Evolutionary conservation across 257 asterid species (phyloP).

Genomic region (Hygrophila difformis): DNA sequence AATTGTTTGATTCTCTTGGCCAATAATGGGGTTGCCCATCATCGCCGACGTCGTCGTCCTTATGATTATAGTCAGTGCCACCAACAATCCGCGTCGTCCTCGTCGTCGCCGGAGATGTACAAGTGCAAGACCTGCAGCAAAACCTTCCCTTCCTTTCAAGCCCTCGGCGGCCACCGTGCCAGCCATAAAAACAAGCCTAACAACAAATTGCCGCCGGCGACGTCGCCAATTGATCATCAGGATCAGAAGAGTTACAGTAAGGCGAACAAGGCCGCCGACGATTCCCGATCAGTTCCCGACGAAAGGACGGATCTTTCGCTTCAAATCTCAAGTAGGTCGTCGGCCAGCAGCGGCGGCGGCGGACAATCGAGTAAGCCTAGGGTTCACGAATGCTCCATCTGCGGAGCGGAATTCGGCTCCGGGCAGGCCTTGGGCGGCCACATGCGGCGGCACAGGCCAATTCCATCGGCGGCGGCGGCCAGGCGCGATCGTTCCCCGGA

Average conservation of each 20-base stretch:
- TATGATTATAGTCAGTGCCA: too few species aligned
- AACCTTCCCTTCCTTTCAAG: constrained; percentile 77
- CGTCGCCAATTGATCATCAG: neutral
- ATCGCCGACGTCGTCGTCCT: constrained; percentile 11
- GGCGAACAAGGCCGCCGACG: constrained; percentile 26
- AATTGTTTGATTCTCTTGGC: constrained; percentile 74
- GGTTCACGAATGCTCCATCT: constrained; percentile 78
- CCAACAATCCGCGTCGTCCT: constrained; percentile 13
- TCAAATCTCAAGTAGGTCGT: constrained; percentile 22
- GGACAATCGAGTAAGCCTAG: constrained; percentile 21
- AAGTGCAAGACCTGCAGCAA: constrained; percentile 76
- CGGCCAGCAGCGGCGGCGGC: neutral
- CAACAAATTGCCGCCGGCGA: too few species aligned
- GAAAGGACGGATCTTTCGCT: constrained; percentile 38
- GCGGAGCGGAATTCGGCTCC: constrained; percentile 76
- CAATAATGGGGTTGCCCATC: constrained; percentile 28
- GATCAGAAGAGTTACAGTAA: neutral
- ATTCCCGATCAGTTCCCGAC: constrained; percentile 5
- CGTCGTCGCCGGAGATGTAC: constrained; percentile 31
- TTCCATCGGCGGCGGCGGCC: constrained; percentile 23
- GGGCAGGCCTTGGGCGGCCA: constrained; percentile 98
- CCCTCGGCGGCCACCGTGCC: constrained; percentile 90
- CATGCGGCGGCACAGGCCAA: constrained; percentile 90
- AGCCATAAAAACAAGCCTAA: constrained; percentile 46
- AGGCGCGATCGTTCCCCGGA: constrained; percentile 22